A percentile compares a stretch with the other conserved stretches of the same genome.
phyloP scores from a whole-genome alignment of 148 eudicot genomes.

The Silene uniflora region DNA sequence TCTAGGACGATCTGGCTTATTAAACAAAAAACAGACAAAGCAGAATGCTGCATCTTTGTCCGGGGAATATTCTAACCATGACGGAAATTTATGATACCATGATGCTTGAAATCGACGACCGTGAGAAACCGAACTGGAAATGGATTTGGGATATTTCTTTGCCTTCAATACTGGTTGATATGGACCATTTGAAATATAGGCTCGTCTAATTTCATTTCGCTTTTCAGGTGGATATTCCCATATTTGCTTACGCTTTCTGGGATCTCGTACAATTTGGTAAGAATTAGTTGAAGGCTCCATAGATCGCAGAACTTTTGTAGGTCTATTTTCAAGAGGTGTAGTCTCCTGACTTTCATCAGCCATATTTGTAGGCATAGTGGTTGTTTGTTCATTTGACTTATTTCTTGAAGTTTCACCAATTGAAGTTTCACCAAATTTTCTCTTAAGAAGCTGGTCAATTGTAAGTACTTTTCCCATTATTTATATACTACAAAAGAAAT shows the following conservation, averaged over 20 bases:
- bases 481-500: no score
- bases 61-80: not conserved
- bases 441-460: no score
- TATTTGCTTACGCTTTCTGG: not conserved
- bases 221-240: not conserved
- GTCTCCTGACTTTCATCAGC: not conserved
- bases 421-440: not conserved
- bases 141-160: no score
- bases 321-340: not conserved
- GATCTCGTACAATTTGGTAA: not conserved
- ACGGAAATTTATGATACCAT: not conserved
- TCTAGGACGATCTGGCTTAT: no score
- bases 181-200: not conserved
- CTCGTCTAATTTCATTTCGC: not conserved
- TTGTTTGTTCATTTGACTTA: not conserved
- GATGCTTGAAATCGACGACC: not conserved
- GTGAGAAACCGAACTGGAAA: not conserved
- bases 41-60: no score
- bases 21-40: no score
- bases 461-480: no score
- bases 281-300: no score
- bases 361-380: not conserved
- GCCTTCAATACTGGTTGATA: no score
- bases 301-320: not conserved
- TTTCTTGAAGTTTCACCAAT: not conserved